Conservation (phyloP, 1,284 basidiomycete genomes). For the Trametes sp. region DNA sequence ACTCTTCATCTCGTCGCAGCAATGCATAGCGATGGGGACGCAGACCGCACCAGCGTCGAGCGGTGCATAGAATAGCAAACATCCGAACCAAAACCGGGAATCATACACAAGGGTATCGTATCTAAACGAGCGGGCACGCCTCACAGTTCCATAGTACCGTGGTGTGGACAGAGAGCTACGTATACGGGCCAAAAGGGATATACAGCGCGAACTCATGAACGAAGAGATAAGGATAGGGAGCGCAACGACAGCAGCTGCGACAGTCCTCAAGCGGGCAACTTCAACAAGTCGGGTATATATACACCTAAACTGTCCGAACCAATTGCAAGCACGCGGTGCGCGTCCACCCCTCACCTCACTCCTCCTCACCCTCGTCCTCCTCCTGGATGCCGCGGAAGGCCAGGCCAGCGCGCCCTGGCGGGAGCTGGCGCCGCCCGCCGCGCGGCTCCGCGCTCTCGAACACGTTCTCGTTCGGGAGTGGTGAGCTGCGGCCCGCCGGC, state of each 20-base stretch:
- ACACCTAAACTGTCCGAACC: slow-evolving; percentile 23
- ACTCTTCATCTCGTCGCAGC: background rate
- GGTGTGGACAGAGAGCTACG: background rate
- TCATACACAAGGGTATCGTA: slow-evolving; percentile 10
- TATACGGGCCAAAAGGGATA: slow-evolving; percentile 7
- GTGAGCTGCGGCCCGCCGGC: slow-evolving; percentile 63
- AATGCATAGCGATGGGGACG: background rate
- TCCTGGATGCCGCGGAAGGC: slow-evolving; percentile 76
- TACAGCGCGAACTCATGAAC: slow-evolving; percentile 8
- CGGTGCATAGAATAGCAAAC: background rate
- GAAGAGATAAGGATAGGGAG: slow-evolving; percentile 28
- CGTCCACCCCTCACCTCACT: slow-evolving; percentile 36
- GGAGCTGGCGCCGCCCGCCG: slow-evolving; percentile 66
- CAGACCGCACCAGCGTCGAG: background rate
- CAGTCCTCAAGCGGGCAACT: slow-evolving; percentile 8
- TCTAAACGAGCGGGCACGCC: slow-evolving; percentile 1
- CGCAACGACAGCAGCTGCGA: slow-evolving; percentile 8
- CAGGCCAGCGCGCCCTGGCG: slow-evolving; percentile 63
- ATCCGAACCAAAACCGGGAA: background rate
- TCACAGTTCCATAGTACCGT: slow-evolving; percentile 6
- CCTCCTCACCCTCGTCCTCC: slow-evolving; percentile 79
- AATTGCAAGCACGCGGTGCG: background rate
- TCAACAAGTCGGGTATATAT: slow-evolving; percentile 18
- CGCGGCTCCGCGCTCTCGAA: slow-evolving; percentile 59
- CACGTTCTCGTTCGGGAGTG: slow-evolving; percentile 57